These are phyloP conservation scores for Pseudogymnoascus verrucosus DNA, from an alignment of 2,329 filamentous ascomycete species.

Conservation along the genomic window DNA sequence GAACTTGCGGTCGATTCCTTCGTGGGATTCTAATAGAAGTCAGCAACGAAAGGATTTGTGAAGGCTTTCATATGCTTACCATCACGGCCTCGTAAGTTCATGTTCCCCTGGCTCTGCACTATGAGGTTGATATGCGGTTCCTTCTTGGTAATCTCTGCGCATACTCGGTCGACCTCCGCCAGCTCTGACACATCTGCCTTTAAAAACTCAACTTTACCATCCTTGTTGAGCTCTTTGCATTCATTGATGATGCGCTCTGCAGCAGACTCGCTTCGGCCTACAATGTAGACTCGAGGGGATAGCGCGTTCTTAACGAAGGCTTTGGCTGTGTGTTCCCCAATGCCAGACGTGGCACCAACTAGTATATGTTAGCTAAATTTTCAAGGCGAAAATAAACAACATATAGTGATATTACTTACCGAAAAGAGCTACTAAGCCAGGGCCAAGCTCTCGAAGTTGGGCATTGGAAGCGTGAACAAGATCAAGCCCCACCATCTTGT, in stretches of 20 bases:
- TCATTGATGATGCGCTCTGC: constrained; percentile 35
- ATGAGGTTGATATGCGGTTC: constrained; percentile 47
- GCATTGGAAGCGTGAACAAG: constrained; percentile 23
- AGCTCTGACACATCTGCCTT: constrained; percentile 39
- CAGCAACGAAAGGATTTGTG: not conserved
- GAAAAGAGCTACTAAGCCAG: constrained; percentile 25
- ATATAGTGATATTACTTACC: constrained; percentile 12
- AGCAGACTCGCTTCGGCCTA: constrained; percentile 38
- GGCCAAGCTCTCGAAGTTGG: constrained; percentile 22
- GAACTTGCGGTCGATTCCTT: constrained; percentile 24
- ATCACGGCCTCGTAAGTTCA: constrained; percentile 25
- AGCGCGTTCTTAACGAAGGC: constrained; percentile 34
- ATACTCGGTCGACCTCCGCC: constrained; percentile 40
- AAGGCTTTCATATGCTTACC: constrained; percentile 14
- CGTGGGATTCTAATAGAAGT: constrained; percentile 18
- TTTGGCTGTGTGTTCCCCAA: constrained; percentile 40
- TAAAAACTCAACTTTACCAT: constrained; percentile 39
- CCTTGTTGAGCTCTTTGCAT: constrained; percentile 35
- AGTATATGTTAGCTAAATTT: not conserved
- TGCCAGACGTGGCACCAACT: constrained; percentile 41
- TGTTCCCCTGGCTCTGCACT: constrained; percentile 43
- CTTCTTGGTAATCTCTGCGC: constrained; percentile 40
- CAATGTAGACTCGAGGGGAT: constrained; percentile 37
- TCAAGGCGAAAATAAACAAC: not conserved
- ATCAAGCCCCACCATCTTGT: constrained; percentile 22